These are phyloP conservation scores for Aechmea fasciata DNA, from an alignment of 176 grass and related monocot genomes.

Conservation along the genomic window DNA sequence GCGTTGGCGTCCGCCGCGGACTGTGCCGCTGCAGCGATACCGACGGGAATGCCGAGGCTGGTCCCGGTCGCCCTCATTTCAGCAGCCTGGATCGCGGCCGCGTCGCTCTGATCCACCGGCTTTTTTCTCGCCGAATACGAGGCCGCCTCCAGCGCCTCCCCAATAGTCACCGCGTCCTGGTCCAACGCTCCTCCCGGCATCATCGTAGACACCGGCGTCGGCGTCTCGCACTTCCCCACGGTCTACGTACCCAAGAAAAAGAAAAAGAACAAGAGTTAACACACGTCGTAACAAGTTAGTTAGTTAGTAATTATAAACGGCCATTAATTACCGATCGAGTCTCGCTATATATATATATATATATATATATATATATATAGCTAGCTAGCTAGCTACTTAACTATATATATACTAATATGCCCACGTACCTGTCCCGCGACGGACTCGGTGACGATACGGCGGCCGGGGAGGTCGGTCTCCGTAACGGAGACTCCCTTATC, in stretches of 20 bases:
- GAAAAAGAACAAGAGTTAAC: background rate
- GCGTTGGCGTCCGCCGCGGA: conserved; percentile 35
- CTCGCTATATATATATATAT: no score
- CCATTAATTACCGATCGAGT: no score
- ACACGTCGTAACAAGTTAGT: no score
- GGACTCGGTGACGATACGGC: conserved; percentile 42
- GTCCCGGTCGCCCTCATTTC: conserved; percentile 38
- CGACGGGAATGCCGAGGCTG: conserved; percentile 6
- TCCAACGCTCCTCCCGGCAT: background rate
- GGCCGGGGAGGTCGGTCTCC: conserved; percentile 29
- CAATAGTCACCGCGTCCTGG: conserved; percentile 16
- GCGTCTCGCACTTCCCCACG: conserved; percentile 18
- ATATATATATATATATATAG: no score
- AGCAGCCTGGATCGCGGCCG: conserved; percentile 43
- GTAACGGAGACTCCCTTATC: conserved; percentile 33
- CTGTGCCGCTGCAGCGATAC: conserved; percentile 28
- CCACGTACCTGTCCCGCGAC: conserved; percentile 56
- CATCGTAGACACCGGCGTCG: background rate
- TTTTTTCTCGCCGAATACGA: conserved; percentile 7
- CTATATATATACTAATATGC: no score
- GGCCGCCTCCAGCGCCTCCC: conserved; percentile 31
- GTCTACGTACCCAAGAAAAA: background rate
- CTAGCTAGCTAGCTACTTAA: no score
- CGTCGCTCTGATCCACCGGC: conserved; percentile 34
- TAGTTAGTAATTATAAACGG: no score